These are phyloP conservation scores for Pneumocystis canis DNA, from an alignment of 1,139 yeast species.

Conservation along the genomic window DNA sequence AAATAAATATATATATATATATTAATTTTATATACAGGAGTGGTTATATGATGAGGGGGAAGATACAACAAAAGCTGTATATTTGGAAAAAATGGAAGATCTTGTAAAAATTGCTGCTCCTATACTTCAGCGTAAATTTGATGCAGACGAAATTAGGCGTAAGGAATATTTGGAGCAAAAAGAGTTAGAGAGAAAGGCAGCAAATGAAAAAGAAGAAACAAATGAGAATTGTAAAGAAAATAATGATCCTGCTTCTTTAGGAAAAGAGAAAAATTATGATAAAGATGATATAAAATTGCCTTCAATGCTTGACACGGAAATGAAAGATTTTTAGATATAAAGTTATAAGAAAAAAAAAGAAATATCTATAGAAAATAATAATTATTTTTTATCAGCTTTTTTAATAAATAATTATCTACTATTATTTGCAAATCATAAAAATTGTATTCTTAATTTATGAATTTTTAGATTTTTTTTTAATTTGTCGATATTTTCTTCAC, in stretches of 20 bases:
- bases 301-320: constrained; percentile 5
- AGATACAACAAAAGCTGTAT: constrained; percentile 89
- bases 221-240: constrained; percentile 2
- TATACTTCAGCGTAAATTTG: constrained; percentile 86
- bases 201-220: constrained; percentile 66
- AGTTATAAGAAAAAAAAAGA: not conserved
- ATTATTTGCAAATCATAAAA: not conserved
- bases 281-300: constrained; percentile 1
- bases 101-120: constrained; percentile 88
- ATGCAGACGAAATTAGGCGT: constrained; percentile 84
- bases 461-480: not conserved
- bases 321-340: constrained; percentile 11
- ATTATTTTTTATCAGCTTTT: not conserved
- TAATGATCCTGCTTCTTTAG: not conserved
- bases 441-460: not conserved
- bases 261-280: constrained; percentile 5
- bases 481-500: not conserved
- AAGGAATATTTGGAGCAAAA: constrained; percentile 50
- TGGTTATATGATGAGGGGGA: constrained; percentile 98
- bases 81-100: constrained; percentile 96
- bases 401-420: not conserved
- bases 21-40: constrained; percentile 27
- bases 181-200: too few species aligned
- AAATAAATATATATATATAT: not conserved
- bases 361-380: not conserved